Conservation (phyloP, 129 eudicot species). For the Dittrichia graveolens region DNA sequence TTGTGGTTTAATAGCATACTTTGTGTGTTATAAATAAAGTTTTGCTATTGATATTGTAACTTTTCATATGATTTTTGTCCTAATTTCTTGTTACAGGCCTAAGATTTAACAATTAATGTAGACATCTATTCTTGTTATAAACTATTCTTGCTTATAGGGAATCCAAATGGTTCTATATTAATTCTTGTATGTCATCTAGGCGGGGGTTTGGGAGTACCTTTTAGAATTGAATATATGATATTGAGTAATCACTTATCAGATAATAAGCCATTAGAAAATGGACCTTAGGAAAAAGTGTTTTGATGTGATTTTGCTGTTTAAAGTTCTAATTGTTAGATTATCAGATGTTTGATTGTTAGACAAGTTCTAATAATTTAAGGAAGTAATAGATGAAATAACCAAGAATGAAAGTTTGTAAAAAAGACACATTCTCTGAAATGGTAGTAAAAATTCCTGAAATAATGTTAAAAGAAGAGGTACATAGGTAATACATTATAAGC, state of each 20-base stretch:
- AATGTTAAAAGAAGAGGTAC: background rate
- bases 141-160: background rate
- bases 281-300: background rate
- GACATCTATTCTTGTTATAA: background rate
- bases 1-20: background rate
- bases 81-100: conserved; percentile 9
- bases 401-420: background rate
- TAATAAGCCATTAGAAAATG: background rate
- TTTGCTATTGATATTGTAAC: conserved; percentile 5
- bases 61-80: background rate
- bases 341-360: background rate
- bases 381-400: background rate
- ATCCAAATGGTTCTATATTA: background rate
- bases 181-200: background rate
- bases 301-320: background rate
- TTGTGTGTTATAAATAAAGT: background rate
- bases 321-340: background rate
- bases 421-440: background rate
- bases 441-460: background rate
- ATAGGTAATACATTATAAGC: background rate
- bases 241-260: background rate
- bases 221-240: background rate
- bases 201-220: background rate
- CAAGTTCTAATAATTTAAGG: background rate
- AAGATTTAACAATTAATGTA: conserved; percentile 7